Evolutionary conservation across 345 rosid genomes (phyloP).

Genomic region (Brassica rapa): DNA sequence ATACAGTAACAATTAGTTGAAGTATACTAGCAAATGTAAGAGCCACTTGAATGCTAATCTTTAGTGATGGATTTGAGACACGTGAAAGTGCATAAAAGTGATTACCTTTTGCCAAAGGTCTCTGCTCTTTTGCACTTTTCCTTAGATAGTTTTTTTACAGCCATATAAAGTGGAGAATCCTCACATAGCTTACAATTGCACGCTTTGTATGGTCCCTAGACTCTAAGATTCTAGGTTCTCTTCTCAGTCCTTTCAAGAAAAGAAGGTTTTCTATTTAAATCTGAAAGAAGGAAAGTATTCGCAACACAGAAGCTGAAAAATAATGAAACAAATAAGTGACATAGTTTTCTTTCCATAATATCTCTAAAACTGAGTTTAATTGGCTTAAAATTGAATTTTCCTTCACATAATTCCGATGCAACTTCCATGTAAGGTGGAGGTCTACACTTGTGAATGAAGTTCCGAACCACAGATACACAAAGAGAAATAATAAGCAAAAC

Average conservation of each 20-base stretch:
- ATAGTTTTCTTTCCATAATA: background rate
- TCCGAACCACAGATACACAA: background rate
- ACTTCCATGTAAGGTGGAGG: constrained; percentile 10
- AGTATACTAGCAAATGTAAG: constrained; percentile 8
- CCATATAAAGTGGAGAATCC: constrained; percentile 40
- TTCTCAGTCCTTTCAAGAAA: constrained; percentile 3
- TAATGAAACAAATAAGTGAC: background rate
- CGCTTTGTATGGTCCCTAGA: constrained; percentile 32
- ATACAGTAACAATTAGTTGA: constrained; percentile 3
- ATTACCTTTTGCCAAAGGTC: constrained; percentile 30
- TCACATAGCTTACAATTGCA: constrained; percentile 14
- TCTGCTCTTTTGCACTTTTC: constrained; percentile 26
- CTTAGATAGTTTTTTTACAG: constrained; percentile 14
- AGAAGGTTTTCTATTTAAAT: background rate
- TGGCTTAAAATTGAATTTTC: background rate
- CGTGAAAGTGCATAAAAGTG: constrained; percentile 35
- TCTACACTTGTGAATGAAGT: background rate
- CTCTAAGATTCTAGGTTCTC: constrained; percentile 16
- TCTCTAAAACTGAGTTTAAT: background rate
- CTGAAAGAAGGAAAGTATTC: background rate
- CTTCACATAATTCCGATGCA: background rate
- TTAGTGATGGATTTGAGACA: constrained; percentile 20
- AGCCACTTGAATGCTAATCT: background rate
- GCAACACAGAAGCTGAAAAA: background rate
- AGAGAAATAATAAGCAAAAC: background rate